Percentiles rank a stretch among this genome's conserved stretches.
phyloP scores from a whole-genome alignment of 768 basidiomycete species.

The Boletus vermiculosoides region DNA sequence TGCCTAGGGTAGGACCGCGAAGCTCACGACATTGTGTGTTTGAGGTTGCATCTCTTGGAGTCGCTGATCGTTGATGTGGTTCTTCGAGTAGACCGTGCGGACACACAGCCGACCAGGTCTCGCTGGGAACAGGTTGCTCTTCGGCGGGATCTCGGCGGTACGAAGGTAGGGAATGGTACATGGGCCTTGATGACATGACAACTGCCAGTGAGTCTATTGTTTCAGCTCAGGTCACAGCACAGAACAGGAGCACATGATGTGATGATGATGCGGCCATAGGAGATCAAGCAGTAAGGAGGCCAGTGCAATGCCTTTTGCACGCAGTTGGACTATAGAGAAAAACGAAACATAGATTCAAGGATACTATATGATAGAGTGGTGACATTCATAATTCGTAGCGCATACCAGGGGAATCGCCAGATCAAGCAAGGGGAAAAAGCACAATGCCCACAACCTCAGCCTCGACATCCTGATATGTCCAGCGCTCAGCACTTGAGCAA shows the following conservation, averaged over 20 bases:
- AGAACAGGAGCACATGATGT: too few species aligned
- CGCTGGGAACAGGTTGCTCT: conserved; percentile 61
- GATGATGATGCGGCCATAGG: too few species aligned
- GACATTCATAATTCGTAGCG: not conserved
- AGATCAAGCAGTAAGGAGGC: too few species aligned
- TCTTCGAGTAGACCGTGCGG: conserved; percentile 55
- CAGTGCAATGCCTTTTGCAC: too few species aligned
- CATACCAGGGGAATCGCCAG: not conserved
- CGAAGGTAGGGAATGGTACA: conserved; percentile 72
- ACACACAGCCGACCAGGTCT: conserved; percentile 71
- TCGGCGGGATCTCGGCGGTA: conserved; percentile 58
- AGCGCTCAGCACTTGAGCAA: not conserved
- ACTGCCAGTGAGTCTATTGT: too few species aligned
- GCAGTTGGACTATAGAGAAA: not conserved
- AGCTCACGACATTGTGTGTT: conserved; percentile 70
- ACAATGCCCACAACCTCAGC: not conserved
- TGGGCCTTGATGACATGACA: too few species aligned
- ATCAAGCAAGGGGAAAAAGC: not conserved
- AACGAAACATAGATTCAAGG: conserved; percentile 22
- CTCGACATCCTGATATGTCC: not conserved
- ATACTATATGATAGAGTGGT: conserved; percentile 14
- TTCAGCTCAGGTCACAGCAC: too few species aligned
- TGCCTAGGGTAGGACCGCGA: too few species aligned
- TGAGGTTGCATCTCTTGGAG: not conserved
- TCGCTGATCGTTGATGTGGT: conserved; percentile 6